A percentile compares a stretch with the other conserved stretches of the same genome.
phyloP scores from a whole-genome alignment of 768 basidiomycete species.

The Myochromella boudieri region DNA sequence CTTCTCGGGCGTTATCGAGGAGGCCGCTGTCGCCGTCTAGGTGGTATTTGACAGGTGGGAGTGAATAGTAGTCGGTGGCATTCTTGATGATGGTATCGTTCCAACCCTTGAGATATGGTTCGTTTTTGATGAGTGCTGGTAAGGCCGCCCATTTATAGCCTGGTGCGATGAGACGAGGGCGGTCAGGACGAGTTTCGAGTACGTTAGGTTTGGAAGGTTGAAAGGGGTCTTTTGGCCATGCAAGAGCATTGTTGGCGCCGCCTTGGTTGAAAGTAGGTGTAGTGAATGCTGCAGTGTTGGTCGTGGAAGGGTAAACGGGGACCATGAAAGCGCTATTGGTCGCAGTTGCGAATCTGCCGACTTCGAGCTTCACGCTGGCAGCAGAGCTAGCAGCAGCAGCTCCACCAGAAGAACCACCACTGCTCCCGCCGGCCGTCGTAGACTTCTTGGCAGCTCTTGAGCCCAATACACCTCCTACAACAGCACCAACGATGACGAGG shows the following conservation, averaged over 20 bases:
- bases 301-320: slow-evolving; percentile 89
- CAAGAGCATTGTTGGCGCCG: slow-evolving; percentile 42
- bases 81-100: slow-evolving; percentile 90
- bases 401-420: slow-evolving; percentile 33
- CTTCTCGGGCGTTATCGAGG: slow-evolving; percentile 83
- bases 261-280: slow-evolving; percentile 69
- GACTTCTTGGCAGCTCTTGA: slow-evolving; percentile 48
- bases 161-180: slow-evolving; percentile 92
- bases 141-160: slow-evolving; percentile 89
- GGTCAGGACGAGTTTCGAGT: slow-evolving; percentile 67
- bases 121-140: slow-evolving; percentile 69
- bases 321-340: slow-evolving; percentile 80
- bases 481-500: slow-evolving; percentile 62
- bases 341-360: slow-evolving; percentile 71
- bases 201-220: slow-evolving; percentile 60
- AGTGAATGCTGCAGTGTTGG: slow-evolving; percentile 70
- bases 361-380: slow-evolving; percentile 54
- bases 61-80: slow-evolving; percentile 69
- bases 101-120: slow-evolving; percentile 88
- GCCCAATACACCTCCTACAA: slow-evolving; percentile 81
- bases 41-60: slow-evolving; percentile 66
- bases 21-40: slow-evolving; percentile 89
- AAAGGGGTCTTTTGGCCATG: slow-evolving; percentile 85
- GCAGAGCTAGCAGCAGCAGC: slow-evolving; percentile 54
- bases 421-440: slow-evolving; percentile 25